phyloP scores from a whole-genome alignment of 495 filamentous ascomycete genomes.

The Aspergillus asperescens region DNA sequence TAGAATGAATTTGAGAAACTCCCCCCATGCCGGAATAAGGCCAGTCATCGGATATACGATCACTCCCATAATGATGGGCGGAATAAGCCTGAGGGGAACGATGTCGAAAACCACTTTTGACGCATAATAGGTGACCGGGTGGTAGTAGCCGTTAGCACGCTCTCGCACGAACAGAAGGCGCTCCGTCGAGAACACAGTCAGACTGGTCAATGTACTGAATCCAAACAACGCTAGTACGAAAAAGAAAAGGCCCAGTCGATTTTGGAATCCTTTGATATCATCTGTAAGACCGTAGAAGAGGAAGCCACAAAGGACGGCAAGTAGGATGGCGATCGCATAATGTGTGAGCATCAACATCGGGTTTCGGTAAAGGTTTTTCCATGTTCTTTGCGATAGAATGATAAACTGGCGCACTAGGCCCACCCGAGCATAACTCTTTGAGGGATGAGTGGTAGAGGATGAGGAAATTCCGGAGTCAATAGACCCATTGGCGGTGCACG shows the following conservation, averaged over 20 bases:
- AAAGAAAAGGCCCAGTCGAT: slow-evolving; percentile 96
- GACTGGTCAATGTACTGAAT: slow-evolving; percentile 88
- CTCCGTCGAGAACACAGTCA: slow-evolving; percentile 92
- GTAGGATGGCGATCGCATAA: slow-evolving; percentile 95
- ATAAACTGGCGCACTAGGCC: slow-evolving; percentile 74
- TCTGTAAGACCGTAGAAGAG: slow-evolving; percentile 95
- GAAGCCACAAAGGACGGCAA: slow-evolving; percentile 89
- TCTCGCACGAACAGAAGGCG: slow-evolving; percentile 90
- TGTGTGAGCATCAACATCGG: slow-evolving; percentile 98
- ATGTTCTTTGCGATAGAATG: slow-evolving; percentile 86
- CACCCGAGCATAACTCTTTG: slow-evolving; percentile 78
- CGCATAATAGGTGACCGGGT: slow-evolving; percentile 93
- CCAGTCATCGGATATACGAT: slow-evolving; percentile 99
- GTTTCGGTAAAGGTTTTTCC: slow-evolving; percentile 96
- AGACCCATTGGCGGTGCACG: slow-evolving; percentile 64
- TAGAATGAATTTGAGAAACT: slow-evolving; percentile 88
- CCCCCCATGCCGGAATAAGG: slow-evolving; percentile 71
- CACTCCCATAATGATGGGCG: slow-evolving; percentile 91
- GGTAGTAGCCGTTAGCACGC: slow-evolving; percentile 94
- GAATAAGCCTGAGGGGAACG: slow-evolving; percentile 86
- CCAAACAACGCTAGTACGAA: slow-evolving; percentile 94
- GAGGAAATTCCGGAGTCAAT: slow-evolving; percentile 52
- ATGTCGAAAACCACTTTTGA: slow-evolving; percentile 95
- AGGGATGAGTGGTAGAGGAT: slow-evolving; percentile 37
- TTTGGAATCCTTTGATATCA: slow-evolving; percentile 96